Base-by-base conservation (phyloP, 176 grass and related monocot species). In the Musa troglodytarum region DNA sequence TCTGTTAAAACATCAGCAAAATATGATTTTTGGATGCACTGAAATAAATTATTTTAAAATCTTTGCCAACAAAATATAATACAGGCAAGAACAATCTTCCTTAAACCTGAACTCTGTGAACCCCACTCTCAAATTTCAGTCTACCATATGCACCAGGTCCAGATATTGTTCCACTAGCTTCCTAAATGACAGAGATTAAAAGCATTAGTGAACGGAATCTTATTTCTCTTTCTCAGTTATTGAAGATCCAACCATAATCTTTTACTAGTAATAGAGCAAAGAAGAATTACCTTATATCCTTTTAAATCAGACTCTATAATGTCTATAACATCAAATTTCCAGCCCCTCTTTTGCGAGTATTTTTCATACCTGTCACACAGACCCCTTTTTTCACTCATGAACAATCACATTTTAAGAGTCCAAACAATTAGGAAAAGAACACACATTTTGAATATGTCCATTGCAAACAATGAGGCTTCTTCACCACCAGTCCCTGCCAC, bases 101-200 rank as follows among this genome's bases (percentile, higher is more conserved):
- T 76, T 57, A 73, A 78, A 98, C 90, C 88, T 98, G 95, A 87
- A 98, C 90, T 87, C 95, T 87, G 83, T 99, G 95, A 82, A 94
- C 83, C 51, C 95, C 90, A 67, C 86, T 91, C 81, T 99, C 95
- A 82, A 94, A 94, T 69, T 99, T 91, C 11, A 98, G 84, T 76
- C 85, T 93, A 52, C 95, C 90, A 52, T 86, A 98, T 62, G 76
- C 88, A 86, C 90, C 95, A 77, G 77, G 11, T 52, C 86, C 94
- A 74, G 84, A 97, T 85, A 93, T 98, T 29, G 90, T 65, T 80
- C 94, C 94, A 86, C 90, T 98, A 76, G 94, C 90, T 98, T 98
- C 94, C 94, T 93, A 73, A 61, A 50, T 64, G 52, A 52, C 65
- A 12, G 59, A 29, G 21, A 67, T 17, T 55, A 7, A 56, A 28